Evolutionary conservation across 768 basidiomycete species (phyloP).

Genomic region (Pisolithus sp.): DNA sequence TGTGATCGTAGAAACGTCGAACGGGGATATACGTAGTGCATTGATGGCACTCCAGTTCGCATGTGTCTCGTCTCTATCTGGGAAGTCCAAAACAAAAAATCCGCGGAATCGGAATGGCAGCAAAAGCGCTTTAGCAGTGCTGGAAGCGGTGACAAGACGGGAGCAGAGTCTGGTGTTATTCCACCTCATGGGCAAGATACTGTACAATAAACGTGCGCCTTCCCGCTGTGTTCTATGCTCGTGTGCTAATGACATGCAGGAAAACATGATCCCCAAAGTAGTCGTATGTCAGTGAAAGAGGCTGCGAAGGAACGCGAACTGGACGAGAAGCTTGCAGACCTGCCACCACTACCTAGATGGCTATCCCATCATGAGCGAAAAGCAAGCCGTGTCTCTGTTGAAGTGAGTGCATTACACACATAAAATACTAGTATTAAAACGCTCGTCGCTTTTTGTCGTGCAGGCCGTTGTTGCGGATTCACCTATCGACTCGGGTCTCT

Average conservation of each 20-base stretch:
- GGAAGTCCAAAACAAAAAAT: constrained; percentile 19
- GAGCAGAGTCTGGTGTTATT: constrained; percentile 88
- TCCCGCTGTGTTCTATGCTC: constrained; percentile 2
- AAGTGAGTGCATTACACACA: constrained; percentile 39
- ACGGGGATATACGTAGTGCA: constrained; percentile 90
- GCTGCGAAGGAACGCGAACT: constrained; percentile 51
- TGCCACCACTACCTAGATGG: constrained; percentile 51
- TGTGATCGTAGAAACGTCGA: constrained; percentile 67
- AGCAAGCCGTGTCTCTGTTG: constrained; percentile 69
- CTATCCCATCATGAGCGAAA: constrained; percentile 54
- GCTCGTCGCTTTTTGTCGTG: background rate
- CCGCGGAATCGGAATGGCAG: constrained; percentile 29
- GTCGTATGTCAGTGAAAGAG: constrained; percentile 56
- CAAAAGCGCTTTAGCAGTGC: constrained; percentile 28
- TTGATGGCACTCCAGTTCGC: constrained; percentile 91
- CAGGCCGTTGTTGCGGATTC: constrained; percentile 76
- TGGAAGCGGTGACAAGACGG: constrained; percentile 73
- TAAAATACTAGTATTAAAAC: background rate
- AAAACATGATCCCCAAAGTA: constrained; percentile 60
- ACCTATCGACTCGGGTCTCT: constrained; percentile 86
- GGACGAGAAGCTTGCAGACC: constrained; percentile 50
- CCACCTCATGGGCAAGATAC: constrained; percentile 85
- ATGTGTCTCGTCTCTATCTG: constrained; percentile 39
- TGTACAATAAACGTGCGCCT: constrained; percentile 88
- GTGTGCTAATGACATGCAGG: constrained; percentile 36